Base-by-base conservation (phyloP, 2,329 filamentous ascomycete species). In the Fusarium verrucosum region DNA sequence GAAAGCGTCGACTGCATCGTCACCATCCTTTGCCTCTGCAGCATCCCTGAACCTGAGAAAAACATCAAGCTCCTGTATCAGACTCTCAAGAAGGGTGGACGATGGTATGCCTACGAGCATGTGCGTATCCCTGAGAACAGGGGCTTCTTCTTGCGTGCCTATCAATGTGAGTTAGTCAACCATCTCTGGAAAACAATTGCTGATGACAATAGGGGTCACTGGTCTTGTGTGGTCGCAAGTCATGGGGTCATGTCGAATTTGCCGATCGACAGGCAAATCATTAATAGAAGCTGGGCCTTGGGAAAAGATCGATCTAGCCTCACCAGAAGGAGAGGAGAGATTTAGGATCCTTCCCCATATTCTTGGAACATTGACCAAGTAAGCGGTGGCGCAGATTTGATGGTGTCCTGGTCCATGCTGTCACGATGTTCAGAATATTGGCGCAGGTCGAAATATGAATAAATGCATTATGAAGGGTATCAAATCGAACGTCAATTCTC, bases 41-140 rank as follows among this genome's bases (percentile, higher is more conserved):
- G 84, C 66, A 87, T 89, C 46, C 87, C 87, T 0, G 82, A 86
- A 4, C 86, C 85, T 5, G 77, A 84, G 68, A 75, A 77, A 65
- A 85, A 88, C 58, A 81, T 87, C 58, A 75, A 74, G 54, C 80
- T 83, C 62, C 73, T 89, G 26, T 88, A 88, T 72, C 75, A 78
- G 28, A 82, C 83, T 49, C 77, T 89, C 58, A 88, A 86, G 75
- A 82, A 84, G 7, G 87, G 87, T 7, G 87, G 87, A 0, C 77
- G 82, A 33, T 89, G 86, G 86, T 86, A 87, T 60, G 80, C 86
- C 1, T 89, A 83, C 65, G 87, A 89, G 76, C 87, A 89, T 68
- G 84, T 89, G 35, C 71, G 74, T 51, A 74, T 73, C 45, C 75
- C 37, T 28, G 32, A 76, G 38, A 66, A 73, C 6, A 77, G 76